Base-by-base conservation (phyloP, 345 rosid genomes). In the Arabidopsis suecica region DNA sequence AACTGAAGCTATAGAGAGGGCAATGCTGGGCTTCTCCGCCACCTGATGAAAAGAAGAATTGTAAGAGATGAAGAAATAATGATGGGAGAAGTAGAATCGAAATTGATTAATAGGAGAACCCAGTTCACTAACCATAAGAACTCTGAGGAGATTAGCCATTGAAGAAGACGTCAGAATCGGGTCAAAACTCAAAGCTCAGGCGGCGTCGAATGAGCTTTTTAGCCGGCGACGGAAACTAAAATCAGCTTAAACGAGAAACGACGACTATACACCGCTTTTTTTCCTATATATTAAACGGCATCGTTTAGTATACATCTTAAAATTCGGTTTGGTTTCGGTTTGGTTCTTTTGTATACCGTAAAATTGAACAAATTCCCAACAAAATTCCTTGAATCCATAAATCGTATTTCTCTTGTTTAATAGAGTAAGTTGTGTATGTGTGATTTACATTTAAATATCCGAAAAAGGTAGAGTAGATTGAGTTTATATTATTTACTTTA, bases 21-120 rank as follows among this genome's bases (percentile, higher is more conserved):
- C 98, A 51, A 94, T 91, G 85, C 97, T 91, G 22, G 97, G 98
- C 89, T 94, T 94, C 87, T 94, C 98, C 10, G 98, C 97, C 61
- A 94, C 93, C 98, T 86, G 85, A 34, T 9, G 64, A 61, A 61
- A 34, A 67, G 2, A 41, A 10, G n/a, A 40, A 65, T 11, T 6
- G 53, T 55, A 37, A 47, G 53, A 61, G 41, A 59, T 5, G 32
- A 16, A 8, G 42, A 41, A 61, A 13, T 49, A 25, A 28, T 42
- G 61, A 72, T 7, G 1, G 22, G 5, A 28, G 10, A 62, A 63
- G 49, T 49, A 7, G 25, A 63, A 69, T 16, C 16, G 10, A 61
- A 37, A 45, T 28, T 4, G 33, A 16, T 16, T 16, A 16, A 16
- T 16, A 16, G 18, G 18, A 16, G 22, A 23, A 40, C 11, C 23